Evolutionary conservation across 306 rosid genomes (phyloP).

Genomic region (Herpetospermum pedunculosum): DNA sequence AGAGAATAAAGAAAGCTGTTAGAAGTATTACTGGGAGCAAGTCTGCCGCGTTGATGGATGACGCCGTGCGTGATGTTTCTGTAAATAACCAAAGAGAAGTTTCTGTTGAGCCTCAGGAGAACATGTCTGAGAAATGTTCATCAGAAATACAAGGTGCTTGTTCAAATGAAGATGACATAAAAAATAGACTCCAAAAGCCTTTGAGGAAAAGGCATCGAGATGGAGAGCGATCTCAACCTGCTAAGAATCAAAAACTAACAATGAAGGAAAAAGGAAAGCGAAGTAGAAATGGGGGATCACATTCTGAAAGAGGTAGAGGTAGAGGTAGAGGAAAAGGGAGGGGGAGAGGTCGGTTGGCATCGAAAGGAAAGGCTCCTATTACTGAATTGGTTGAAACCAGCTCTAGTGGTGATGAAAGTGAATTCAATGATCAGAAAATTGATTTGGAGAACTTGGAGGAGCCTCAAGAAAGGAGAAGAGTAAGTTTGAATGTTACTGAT

Average conservation of each 20-base stretch:
- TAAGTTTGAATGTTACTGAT: conserved; percentile 18
- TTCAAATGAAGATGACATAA: conserved; percentile 12
- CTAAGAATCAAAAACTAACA: conserved; percentile 15
- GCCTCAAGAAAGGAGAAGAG: conserved; percentile 47
- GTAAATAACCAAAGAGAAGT: conserved; percentile 18
- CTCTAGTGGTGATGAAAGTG: conserved; percentile 28
- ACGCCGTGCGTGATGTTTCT: conserved; percentile 22
- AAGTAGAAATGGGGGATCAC: conserved; percentile 20
- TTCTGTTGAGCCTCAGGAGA: conserved; percentile 29
- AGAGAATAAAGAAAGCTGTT: conserved; percentile 80
- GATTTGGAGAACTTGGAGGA: conserved; percentile 15
- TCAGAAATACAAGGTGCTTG: conserved; percentile 19
- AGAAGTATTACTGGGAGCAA: conserved; percentile 64
- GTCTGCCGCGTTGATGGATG: conserved; percentile 33
- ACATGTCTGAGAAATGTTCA: conserved; percentile 21
- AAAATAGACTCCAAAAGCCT: conserved; percentile 27
- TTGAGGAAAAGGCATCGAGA: conserved; percentile 39
- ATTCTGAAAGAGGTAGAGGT: conserved; percentile 20
- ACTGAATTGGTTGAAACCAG: conserved; percentile 27
- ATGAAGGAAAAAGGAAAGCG: conserved; percentile 19
- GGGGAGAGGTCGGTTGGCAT: conserved; percentile 24
- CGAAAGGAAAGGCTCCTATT: conserved; percentile 31
- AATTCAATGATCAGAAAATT: conserved; percentile 25
- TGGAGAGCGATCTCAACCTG: conserved; percentile 20
- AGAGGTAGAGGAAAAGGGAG: conserved; percentile 25